Conservation (phyloP, 2,329 filamentous ascomycete genomes). For the Fusarium guadeloupense region DNA sequence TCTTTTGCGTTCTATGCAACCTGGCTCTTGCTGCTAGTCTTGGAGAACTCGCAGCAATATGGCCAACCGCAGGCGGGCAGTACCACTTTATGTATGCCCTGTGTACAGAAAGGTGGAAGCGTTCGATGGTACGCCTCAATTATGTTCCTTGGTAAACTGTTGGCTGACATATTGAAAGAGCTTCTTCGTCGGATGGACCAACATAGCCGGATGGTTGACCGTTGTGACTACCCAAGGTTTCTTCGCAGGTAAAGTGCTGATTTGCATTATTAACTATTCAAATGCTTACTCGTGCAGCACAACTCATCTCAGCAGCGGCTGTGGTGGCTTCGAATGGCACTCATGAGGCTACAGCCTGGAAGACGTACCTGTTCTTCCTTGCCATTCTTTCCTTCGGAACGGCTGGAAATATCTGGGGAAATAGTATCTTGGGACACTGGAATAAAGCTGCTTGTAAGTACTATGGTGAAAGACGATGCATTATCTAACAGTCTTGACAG, state of each 20-base stretch:
- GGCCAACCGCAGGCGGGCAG: slow-evolving; percentile 58
- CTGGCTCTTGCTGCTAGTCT: slow-evolving; percentile 54
- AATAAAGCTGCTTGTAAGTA: slow-evolving; percentile 51
- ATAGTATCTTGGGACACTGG: slow-evolving; percentile 53
- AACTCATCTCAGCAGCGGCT: slow-evolving; percentile 54
- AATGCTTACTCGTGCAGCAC: slow-evolving; percentile 42
- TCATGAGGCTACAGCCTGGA: slow-evolving; percentile 51
- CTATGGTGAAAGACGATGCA: accelerated
- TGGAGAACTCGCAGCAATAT: slow-evolving; percentile 55
- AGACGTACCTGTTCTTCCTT: slow-evolving; percentile 55
- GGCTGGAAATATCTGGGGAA: slow-evolving; percentile 49
- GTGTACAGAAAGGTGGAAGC: slow-evolving; percentile 48
- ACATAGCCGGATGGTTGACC: slow-evolving; percentile 56
- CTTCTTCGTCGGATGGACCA: slow-evolving; percentile 55
- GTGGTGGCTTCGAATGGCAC: slow-evolving; percentile 52
- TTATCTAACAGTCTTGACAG: slow-evolving; percentile 3
- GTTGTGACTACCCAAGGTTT: slow-evolving; percentile 55
- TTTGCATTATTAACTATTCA: accelerated
- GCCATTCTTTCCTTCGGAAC: slow-evolving; percentile 26
- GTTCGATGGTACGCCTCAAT: slow-evolving; percentile 40
- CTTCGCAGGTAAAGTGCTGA: slow-evolving; percentile 49
- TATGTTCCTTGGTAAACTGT: no score
- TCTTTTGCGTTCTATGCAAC: slow-evolving; percentile 57
- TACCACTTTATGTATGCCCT: slow-evolving; percentile 58
- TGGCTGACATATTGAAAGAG: slow-evolving; percentile 42